Evolutionary conservation across 208 protist genomes (phyloP).

Genomic region (Crithidia sp.): DNA sequence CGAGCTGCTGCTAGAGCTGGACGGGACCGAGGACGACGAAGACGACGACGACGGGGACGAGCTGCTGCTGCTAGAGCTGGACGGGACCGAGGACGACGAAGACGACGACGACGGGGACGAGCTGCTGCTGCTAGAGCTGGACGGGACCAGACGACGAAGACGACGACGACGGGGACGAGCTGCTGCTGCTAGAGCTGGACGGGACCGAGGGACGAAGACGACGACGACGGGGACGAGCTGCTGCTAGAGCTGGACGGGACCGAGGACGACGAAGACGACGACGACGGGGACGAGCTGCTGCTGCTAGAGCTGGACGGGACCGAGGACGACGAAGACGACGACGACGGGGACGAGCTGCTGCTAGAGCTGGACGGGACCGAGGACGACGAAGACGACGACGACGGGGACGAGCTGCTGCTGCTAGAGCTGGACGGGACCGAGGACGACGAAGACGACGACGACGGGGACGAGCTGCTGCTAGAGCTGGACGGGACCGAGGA

Average conservation of each 20-base stretch:
- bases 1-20: too few species aligned
- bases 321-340: constrained; percentile 12
- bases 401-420: neutral
- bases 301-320: neutral
- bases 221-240: too few species aligned
- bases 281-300: neutral
- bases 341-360: too few species aligned
- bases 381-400: too few species aligned
- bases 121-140: neutral
- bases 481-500: neutral
- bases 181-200: neutral
- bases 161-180: neutral
- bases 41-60: constrained; percentile 5
- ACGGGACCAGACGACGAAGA: constrained; percentile 11
- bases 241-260: too few species aligned
- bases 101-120: constrained; percentile 7
- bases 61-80: neutral
- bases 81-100: constrained; percentile 8
- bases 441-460: constrained; percentile 17
- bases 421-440: neutral
- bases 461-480: neutral
- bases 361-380: too few species aligned
- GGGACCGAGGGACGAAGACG: constrained; percentile 1
- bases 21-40: too few species aligned
- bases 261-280: too few species aligned